Percentiles rank a stretch among this genome's conserved stretches.
These are phyloP conservation scores for Chalciporus chontae DNA, from an alignment of 768 basidiomycete genomes.

Conservation along the genomic window DNA sequence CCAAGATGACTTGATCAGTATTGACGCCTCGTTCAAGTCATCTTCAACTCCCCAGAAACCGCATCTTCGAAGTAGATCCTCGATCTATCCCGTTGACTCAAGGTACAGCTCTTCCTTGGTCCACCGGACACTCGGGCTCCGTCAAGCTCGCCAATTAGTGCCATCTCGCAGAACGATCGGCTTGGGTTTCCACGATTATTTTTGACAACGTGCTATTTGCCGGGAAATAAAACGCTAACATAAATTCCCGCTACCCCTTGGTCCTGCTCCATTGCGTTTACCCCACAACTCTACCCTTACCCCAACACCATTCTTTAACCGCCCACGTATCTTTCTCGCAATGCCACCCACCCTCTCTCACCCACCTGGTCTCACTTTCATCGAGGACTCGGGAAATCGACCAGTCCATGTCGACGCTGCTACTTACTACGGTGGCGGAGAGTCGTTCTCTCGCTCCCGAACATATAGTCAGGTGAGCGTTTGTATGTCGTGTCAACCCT, in stretches of 20 bases:
- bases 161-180: background rate
- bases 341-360: conserved; percentile 70
- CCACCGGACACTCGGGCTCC: background rate
- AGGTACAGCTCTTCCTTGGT: background rate
- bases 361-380: conserved; percentile 60
- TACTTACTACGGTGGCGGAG: conserved; percentile 78
- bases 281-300: background rate
- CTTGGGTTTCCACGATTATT: conserved; percentile 20
- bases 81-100: background rate
- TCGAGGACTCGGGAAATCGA: conserved; percentile 54
- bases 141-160: background rate
- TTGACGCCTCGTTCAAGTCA: too few relatives aligned
- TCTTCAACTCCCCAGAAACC: too few relatives aligned
- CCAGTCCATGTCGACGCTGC: conserved; percentile 65
- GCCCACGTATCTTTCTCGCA: conserved; percentile 2
- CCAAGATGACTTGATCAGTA: too few relatives aligned
- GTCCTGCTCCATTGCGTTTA: conserved; percentile 4
- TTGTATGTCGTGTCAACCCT: background rate
- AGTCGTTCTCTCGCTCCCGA: conserved; percentile 76
- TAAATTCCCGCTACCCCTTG: conserved; percentile 16
- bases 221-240: conserved; percentile 14
- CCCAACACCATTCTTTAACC: background rate
- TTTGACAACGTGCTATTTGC: conserved; percentile 6
- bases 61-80: background rate
- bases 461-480: conserved; percentile 81